Evolutionary conservation across 2,329 filamentous ascomycete genomes (phyloP).

Genomic region (Fusarium scirpi): DNA sequence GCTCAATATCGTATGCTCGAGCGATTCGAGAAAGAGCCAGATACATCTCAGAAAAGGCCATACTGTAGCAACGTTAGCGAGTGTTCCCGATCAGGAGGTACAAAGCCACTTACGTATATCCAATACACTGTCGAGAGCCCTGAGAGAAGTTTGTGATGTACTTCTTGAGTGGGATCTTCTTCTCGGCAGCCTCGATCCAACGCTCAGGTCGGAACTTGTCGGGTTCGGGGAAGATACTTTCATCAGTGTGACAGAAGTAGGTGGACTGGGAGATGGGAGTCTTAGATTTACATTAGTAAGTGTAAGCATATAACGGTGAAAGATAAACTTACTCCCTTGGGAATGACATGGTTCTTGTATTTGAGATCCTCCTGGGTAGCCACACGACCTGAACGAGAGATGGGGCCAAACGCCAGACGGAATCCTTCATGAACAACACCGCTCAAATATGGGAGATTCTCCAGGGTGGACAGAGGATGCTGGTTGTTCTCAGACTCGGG

Average conservation of each 20-base stretch:
- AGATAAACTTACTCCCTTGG: background rate
- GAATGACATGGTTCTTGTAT: background rate
- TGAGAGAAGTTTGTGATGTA: constrained; percentile 2
- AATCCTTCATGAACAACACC: background rate
- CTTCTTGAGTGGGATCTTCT: background rate
- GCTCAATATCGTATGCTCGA: background rate
- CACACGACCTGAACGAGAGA: background rate
- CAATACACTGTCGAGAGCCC: background rate
- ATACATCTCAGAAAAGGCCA: constrained; percentile 1
- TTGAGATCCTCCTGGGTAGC: background rate
- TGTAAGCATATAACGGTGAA: background rate
- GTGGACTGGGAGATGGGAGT: background rate
- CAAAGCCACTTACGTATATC: background rate
- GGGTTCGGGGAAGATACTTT: background rate
- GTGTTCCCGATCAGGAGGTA: rapidly evolving
- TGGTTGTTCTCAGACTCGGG: background rate
- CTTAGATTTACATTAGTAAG: background rate
- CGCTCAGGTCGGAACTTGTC: background rate
- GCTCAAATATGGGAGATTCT: background rate
- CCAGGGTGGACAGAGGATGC: background rate
- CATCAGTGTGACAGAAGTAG: background rate
- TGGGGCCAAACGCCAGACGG: background rate
- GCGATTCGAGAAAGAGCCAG: background rate
- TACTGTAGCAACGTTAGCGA: background rate
- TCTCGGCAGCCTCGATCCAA: background rate